Base-by-base conservation (phyloP, 164 flowering plant species). In the Houttuynia cordata region DNA sequence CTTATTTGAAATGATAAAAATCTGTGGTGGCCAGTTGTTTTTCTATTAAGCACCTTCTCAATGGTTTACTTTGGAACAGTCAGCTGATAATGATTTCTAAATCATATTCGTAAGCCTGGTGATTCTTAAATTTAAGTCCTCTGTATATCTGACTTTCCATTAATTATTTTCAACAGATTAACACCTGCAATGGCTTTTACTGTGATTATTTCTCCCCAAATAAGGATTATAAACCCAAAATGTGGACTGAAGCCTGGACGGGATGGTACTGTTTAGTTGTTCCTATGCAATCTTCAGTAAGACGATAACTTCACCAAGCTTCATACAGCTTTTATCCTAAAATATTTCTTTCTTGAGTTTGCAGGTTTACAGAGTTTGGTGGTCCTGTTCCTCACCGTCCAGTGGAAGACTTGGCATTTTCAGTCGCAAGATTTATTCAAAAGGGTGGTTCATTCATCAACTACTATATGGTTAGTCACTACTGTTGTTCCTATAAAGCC, bases 241-340 rank as follows among this genome's bases (percentile, higher is more conserved):
- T 91, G 85, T 94, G 99, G 99, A 94, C 99, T 12, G 99, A 94
- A 81, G 87, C 83, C 52, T 91, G 99, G 99, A 87, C 96, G 66
- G 99, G 94, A 71, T 94, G 99, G 99, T 91, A 81, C 62, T 7
- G 25, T 34, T 19, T 53, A 56, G 15, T 53, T 66, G 25, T 64
- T 20, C 61, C 55, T 14, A 8, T 24, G 21, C 45, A 5, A 7
- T 57, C 6, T 10, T 6, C 24, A 56, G 18, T 24, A 23, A 57
- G 50, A 21, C 34, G 37, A 37, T 49, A 3, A 40, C 24, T 39
- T 23, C 8, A 8, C 22, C 21, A 13, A 39, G 24, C 21, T 52
- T 62, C 30, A 30, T 50, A 17, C 45, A 24, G 13, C 25, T 47
- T 34, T 25, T 52, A 7, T 0, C 1, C 17, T 12, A 45, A 45